Evolutionary conservation across 768 basidiomycete genomes (phyloP).

Genomic region (Russula virescens): DNA sequence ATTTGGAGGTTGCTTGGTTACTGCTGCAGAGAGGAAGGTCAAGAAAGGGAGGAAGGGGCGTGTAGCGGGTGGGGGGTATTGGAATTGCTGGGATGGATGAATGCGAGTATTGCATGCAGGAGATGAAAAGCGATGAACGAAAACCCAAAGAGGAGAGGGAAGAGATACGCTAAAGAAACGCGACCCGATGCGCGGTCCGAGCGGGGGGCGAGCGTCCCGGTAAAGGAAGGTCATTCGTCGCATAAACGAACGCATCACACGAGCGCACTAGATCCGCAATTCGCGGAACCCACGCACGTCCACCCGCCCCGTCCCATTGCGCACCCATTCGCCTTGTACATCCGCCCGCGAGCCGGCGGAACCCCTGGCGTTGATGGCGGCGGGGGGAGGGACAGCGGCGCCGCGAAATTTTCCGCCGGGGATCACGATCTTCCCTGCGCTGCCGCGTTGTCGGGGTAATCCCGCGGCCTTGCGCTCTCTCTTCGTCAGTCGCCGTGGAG

Average conservation of each 20-base stretch:
- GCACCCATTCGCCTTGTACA: slow-evolving; percentile 50
- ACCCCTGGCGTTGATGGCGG: slow-evolving; percentile 6
- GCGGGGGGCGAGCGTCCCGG: not conserved
- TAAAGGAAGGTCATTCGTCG: too few relatives aligned
- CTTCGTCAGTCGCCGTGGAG: slow-evolving; percentile 44
- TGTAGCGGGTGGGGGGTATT: not conserved
- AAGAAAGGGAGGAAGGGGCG: not conserved
- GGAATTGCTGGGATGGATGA: not conserved
- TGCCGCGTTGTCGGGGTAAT: slow-evolving; percentile 48
- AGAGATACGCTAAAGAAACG: too few relatives aligned
- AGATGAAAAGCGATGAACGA: not conserved
- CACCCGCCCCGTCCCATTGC: slow-evolving; percentile 64
- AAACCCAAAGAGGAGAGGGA: slow-evolving; percentile 6
- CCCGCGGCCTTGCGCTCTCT: slow-evolving; percentile 66
- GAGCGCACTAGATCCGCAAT: slow-evolving; percentile 49
- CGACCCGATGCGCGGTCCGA: not conserved
- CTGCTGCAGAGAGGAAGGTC: not conserved
- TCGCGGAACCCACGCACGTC: slow-evolving; percentile 77
- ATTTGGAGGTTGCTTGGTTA: not conserved
- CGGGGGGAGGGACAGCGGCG: slow-evolving; percentile 24
- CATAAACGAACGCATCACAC: too few relatives aligned
- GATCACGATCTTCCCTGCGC: slow-evolving; percentile 54
- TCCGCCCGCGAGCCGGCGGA: slow-evolving; percentile 27
- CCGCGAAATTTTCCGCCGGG: slow-evolving; percentile 53
- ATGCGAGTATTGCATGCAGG: slow-evolving; percentile 5